These are phyloP conservation scores for Naganishia cerealis DNA, from an alignment of 1,284 basidiomycete species.

Conservation along the genomic window DNA sequence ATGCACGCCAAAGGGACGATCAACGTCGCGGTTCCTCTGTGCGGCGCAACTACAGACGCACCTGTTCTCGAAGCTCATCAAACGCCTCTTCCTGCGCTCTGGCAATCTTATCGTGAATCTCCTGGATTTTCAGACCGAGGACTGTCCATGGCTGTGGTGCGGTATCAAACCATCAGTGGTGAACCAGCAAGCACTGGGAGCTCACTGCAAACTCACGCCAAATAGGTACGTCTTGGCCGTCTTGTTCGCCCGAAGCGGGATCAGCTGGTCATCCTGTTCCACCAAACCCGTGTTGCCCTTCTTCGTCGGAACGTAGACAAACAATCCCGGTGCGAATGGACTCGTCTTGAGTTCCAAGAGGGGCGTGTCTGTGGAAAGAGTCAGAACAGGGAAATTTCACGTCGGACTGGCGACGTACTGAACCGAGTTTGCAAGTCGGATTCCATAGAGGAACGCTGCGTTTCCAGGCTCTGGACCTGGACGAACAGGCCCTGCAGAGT, in stretches of 20 bases:
- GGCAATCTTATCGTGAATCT: slow-evolving; percentile 61
- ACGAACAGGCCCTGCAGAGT: slow-evolving; percentile 62
- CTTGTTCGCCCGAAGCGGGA: slow-evolving; percentile 55
- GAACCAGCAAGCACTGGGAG: slow-evolving; percentile 10
- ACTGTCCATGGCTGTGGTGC: slow-evolving; percentile 69
- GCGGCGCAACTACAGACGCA: slow-evolving; percentile 43
- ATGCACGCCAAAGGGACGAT: neutral
- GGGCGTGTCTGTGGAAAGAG: slow-evolving; percentile 12
- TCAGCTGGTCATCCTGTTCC: slow-evolving; percentile 36
- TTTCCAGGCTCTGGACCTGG: slow-evolving; percentile 57
- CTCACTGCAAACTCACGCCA: slow-evolving; percentile 57
- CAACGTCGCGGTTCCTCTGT: neutral
- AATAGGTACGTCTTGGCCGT: slow-evolving; percentile 71
- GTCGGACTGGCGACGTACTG: neutral
- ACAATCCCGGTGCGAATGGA: slow-evolving; percentile 15
- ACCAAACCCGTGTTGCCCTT: slow-evolving; percentile 18
- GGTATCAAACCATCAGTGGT: neutral
- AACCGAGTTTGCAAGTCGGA: slow-evolving; percentile 55
- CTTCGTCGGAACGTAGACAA: slow-evolving; percentile 18
- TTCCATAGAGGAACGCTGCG: slow-evolving; percentile 61
- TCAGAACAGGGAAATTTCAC: neutral
- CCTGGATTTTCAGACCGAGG: slow-evolving; percentile 66
- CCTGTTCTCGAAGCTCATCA: slow-evolving; percentile 66
- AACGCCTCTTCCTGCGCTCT: slow-evolving; percentile 71
- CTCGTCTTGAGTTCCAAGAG: slow-evolving; percentile 19